Evolutionary conservation across 2,329 filamentous ascomycete species (phyloP).

Genomic region (Fragosphaeria purpurea): DNA sequence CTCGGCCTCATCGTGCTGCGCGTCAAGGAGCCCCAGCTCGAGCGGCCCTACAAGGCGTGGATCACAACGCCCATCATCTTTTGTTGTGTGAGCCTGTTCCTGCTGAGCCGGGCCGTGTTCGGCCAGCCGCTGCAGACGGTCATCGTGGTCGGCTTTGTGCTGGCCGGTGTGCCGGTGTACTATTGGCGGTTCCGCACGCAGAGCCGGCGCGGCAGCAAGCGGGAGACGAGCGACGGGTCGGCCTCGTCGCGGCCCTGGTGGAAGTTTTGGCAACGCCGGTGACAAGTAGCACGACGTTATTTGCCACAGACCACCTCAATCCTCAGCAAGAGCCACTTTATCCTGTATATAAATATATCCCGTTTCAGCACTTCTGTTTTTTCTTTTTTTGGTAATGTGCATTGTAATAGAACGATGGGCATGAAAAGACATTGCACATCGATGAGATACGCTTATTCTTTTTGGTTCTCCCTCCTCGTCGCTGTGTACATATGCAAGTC

Average conservation of each 20-base stretch:
- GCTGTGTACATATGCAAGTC: too few relatives aligned
- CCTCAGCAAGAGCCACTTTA: too few relatives aligned
- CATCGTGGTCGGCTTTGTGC: conserved; percentile 75
- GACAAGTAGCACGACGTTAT: background rate
- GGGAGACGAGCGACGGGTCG: conserved; percentile 24
- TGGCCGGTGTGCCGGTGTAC: conserved; percentile 76
- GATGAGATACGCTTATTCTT: too few relatives aligned
- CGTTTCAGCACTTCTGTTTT: too few relatives aligned
- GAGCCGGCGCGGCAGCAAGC: conserved; percentile 37
- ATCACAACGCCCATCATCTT: conserved; percentile 96
- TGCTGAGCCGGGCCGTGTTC: conserved; percentile 81
- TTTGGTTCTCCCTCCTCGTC: too few relatives aligned
- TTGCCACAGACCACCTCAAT: background rate
- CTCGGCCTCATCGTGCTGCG: conserved; percentile 85
- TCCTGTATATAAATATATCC: too few relatives aligned
- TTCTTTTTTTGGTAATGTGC: too few relatives aligned
- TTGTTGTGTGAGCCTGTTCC: conserved; percentile 91
- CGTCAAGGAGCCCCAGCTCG: conserved; percentile 75
- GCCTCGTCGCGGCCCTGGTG: conserved; percentile 34
- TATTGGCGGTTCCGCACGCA: conserved; percentile 63
- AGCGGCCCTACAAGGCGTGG: conserved; percentile 91
- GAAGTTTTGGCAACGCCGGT: conserved; percentile 48
- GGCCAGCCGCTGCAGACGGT: conserved; percentile 84
- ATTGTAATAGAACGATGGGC: too few relatives aligned
- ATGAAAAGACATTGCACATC: too few relatives aligned